A percentile compares a stretch with the other conserved stretches of the same genome.
These are phyloP conservation scores for Acanthamoeba comandoni DNA, from an alignment of 208 protist species.

Conservation along the genomic window DNA sequence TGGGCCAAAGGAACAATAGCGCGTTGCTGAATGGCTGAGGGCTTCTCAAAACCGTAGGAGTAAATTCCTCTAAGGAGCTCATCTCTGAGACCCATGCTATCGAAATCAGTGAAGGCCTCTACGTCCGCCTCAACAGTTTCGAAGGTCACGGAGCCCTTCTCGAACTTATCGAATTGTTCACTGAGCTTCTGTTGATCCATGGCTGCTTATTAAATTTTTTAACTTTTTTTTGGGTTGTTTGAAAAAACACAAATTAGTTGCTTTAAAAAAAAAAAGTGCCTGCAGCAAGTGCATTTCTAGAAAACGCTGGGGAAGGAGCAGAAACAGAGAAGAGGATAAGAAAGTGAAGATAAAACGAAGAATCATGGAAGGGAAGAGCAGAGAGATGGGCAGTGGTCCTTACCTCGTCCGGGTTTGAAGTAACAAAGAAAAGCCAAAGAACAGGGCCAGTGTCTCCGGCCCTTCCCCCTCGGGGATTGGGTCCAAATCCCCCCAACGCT, in stretches of 20 bases:
- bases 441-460: too few relatives aligned
- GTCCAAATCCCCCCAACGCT: too few relatives aligned
- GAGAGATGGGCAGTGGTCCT: too few relatives aligned
- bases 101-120: conserved; percentile 89
- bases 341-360: conserved; percentile 41
- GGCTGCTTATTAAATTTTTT: conserved; percentile 37
- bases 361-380: too few relatives aligned
- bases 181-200: conserved; percentile 75
- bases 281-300: not conserved
- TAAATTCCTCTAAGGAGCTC: conserved; percentile 97
- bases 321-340: conserved; percentile 39
- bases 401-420: too few relatives aligned
- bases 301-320: not conserved
- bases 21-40: conserved; percentile 98
- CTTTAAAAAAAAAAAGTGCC: conserved; percentile 19
- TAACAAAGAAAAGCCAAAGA: too few relatives aligned
- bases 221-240: conserved; percentile 73
- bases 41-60: conserved; percentile 98
- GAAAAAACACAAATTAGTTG: conserved; percentile 10
- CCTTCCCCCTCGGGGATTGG: too few relatives aligned
- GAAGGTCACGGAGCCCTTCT: conserved; percentile 87
- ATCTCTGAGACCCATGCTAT: conserved; percentile 97
- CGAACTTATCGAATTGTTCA: conserved; percentile 74
- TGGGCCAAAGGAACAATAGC: conserved; percentile 97
- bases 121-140: conserved; percentile 91